Base-by-base conservation (phyloP, 768 basidiomycete genomes). In the Agrocybe praecox region DNA sequence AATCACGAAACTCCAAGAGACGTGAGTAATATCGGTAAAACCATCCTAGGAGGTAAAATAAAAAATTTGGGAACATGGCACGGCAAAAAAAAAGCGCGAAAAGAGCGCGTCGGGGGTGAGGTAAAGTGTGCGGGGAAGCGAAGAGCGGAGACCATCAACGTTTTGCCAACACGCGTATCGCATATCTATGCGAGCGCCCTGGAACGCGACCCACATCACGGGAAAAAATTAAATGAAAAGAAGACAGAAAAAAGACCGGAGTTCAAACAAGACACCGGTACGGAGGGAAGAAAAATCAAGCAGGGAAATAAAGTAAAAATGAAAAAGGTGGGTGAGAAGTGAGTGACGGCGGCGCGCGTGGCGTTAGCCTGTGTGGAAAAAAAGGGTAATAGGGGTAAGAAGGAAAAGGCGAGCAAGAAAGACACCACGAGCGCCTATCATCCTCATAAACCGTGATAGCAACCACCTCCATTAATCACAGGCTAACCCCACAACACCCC, bases 11-110 rank as follows among this genome's bases (percentile, higher is more conserved):
- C 29, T 43, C 22, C 49, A 49, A n/a, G n/a, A 42, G 47, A n/a
- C n/a, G n/a, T 18, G 19, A 51, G 53, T 32, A 45, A 54, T 29
- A 57, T 60, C 55, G 55, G 51, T 33, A 46, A n/a, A 33, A 61
- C 49, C 26, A 48, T 33, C n/a, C 23, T 21, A 7, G 18, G 24
- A 50, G 22, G 23, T 11, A 45, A 24, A 55, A 22, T 23, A 26
- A 18, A 49, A 46, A 34, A 18, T n/a, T n/a, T n/a, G n/a, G n/a
- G 9, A 29, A 29, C 4, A 29, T 5, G 26, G 26, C 4, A 29
- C 26, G 26, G 9, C 9, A 9, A 29, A 29, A 29, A 9, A 29
- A 29, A 29, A 29, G 26, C 26, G 26, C 26, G 26, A 29, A 29
- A 29, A 29, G 9, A 29, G 9, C 26, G 26, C 26, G 26, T 9